Conservation (phyloP, 768 basidiomycete genomes). For the Mrakia frigida region DNA sequence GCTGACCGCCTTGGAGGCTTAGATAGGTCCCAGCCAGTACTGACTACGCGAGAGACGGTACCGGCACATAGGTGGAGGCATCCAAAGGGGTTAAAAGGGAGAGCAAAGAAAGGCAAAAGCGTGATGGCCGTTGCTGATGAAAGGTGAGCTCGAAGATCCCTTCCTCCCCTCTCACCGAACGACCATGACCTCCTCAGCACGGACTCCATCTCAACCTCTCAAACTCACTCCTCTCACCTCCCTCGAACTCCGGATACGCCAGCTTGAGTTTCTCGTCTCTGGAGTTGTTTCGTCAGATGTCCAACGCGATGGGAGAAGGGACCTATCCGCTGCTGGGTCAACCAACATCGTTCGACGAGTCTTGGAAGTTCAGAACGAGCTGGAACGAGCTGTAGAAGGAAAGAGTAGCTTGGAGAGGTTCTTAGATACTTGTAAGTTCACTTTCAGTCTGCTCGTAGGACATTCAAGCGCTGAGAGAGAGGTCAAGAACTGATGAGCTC, state of each 20-base stretch:
- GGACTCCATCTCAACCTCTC: background rate
- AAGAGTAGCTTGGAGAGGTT: slow-evolving; percentile 11
- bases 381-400: slow-evolving; percentile 11
- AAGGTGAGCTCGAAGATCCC: background rate
- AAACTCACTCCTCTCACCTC: slow-evolving; percentile 14
- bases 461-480: too few species aligned
- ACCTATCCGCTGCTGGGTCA: background rate
- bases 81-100: background rate
- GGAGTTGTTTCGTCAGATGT: background rate
- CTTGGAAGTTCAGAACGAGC: slow-evolving; percentile 8
- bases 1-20: background rate
- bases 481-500: background rate
- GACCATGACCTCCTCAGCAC: background rate
- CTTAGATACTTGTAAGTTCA: background rate
- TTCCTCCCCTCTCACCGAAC: background rate
- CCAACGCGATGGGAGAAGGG: background rate
- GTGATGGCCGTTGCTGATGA: background rate
- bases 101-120: background rate
- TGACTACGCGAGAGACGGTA: background rate
- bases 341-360: slow-evolving; percentile 14
- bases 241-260: slow-evolving; percentile 4
- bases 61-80: background rate
- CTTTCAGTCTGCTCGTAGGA: background rate
- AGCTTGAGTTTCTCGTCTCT: slow-evolving; percentile 11
- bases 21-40: background rate